Evolutionary conservation across 495 filamentous ascomycete species (phyloP).

Genomic region (Neurospora sp.): DNA sequence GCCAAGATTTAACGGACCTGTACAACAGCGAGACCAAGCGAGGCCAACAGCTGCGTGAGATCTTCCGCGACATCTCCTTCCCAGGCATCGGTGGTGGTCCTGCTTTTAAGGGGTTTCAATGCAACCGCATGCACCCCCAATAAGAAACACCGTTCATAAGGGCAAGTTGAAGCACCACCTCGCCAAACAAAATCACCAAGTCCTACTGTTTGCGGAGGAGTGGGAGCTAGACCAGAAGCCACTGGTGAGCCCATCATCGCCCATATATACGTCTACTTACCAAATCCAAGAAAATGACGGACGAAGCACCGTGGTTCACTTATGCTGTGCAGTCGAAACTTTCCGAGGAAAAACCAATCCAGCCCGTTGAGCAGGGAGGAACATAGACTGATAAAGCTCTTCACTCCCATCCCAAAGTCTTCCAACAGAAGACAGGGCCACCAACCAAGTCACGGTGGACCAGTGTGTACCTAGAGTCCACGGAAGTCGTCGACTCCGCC

Average conservation of each 20-base stretch:
- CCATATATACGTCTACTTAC: too few relatives aligned
- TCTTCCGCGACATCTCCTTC: neutral
- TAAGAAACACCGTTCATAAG: too few relatives aligned
- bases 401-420: neutral
- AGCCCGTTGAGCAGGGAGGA: conserved; percentile 6
- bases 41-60: neutral
- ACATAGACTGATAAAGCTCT: neutral
- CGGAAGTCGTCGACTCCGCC: neutral
- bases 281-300: too few relatives aligned
- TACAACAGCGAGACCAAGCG: neutral
- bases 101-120: too few relatives aligned
- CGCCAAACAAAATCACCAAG: too few relatives aligned
- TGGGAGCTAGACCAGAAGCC: too few relatives aligned
- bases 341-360: conserved; percentile 10
- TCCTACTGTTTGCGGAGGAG: too few relatives aligned
- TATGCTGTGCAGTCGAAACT: neutral
- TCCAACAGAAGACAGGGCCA: neutral
- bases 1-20: neutral
- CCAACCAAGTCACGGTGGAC: neutral
- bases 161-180: too few relatives aligned
- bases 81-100: too few relatives aligned
- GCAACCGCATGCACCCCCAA: too few relatives aligned
- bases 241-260: too few relatives aligned
- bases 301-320: too few relatives aligned
- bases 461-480: neutral